Base-by-base conservation (phyloP, 1,284 basidiomycete species). In the Fomitopsis pinicola region DNA sequence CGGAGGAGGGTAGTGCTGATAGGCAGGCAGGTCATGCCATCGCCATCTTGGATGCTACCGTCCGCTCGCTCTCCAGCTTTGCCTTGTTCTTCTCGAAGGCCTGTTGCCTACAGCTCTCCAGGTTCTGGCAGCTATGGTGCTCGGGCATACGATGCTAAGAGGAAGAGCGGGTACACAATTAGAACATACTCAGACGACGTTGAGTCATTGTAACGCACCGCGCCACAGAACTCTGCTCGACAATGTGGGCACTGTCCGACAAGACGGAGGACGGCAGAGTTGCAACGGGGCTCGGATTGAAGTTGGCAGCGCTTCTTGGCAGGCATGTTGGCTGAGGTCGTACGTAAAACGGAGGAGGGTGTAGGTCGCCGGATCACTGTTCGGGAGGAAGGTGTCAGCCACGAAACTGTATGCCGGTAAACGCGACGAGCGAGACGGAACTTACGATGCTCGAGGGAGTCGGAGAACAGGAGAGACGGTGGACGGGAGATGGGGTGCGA, bases 81-180 rank as follows among this genome's bases (percentile, higher is more conserved):
- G 80, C 82, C 84, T 94, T 93, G 80, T 94, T 94, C 71, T 85
- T 82, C 68, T 92, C 86, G 72, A 93, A 94, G 14, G 92, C 92
- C 73, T 91, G 88, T 73, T 92, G 88, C 67, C 87, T 79, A 76
- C 92, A 94, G 72, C 87, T 86, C 72, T 90, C 87, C 63, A 94
- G 77, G 64, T 92, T 88, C 67, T 83, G 81, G 77, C 91, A 93
- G 64, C 82, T 82, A 72, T 94, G 91, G 68, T 90, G 89, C 71
- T 93, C 91, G 9, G 91, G 91, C 67, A 92, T 80, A 67, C 91
- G 91, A 72, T 93, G 91, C 91, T 93, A 53, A 44, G n/a, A 55
- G 48, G 57, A 60, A 62, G 28, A 64, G 66, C 59, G 38, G 50
- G 46, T 57, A 56, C 38, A 57, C 14, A 40, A 52, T 58, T 55